These are phyloP conservation scores for Pyronema domesticum DNA, from an alignment of 495 filamentous ascomycete species.

Conservation along the genomic window DNA sequence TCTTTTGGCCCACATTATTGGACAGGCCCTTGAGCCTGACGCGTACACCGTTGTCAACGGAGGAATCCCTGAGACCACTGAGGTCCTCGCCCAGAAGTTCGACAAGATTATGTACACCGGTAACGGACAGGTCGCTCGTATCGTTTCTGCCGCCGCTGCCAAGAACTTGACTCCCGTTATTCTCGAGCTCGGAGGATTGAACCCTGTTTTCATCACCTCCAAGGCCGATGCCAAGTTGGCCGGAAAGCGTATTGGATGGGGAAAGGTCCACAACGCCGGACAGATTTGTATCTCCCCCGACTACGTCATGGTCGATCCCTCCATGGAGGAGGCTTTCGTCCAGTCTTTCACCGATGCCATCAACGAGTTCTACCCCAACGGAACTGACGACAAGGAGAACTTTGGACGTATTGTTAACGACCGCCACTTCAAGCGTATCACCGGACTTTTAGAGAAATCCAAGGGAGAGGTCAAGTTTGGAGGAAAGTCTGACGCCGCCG, in stretches of 20 bases:
- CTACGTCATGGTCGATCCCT: conserved; percentile 66
- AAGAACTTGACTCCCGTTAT: conserved; percentile 76
- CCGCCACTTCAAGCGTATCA: conserved; percentile 60
- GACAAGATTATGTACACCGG: conserved; percentile 97
- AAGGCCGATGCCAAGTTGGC: conserved; percentile 63
- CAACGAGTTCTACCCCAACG: conserved; percentile 64
- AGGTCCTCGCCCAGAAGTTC: conserved; percentile 73
- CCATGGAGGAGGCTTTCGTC: conserved; percentile 53
- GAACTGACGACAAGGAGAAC: conserved; percentile 51
- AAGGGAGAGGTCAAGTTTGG: conserved; percentile 49
- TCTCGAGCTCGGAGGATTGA: conserved; percentile 77
- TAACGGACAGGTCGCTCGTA: conserved; percentile 51
- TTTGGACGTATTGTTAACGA: conserved; percentile 64
- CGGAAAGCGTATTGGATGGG: conserved; percentile 69
- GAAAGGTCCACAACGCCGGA: conserved; percentile 69
- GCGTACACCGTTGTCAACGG: conserved; percentile 70
- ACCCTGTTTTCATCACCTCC: conserved; percentile 78
- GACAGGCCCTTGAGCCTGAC: conserved; percentile 55
- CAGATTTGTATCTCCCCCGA: conserved; percentile 77
- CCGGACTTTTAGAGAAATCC: conserved; percentile 68
- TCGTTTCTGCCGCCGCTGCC: conserved; percentile 80
- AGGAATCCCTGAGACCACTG: conserved; percentile 58
- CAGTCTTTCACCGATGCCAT: conserved; percentile 36
- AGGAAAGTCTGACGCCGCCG: conserved; percentile 29
- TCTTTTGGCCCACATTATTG: conserved; percentile 44